Evolutionary conservation across 441 rosid genomes (phyloP).

Genomic region (Bruguiera hainesii): DNA sequence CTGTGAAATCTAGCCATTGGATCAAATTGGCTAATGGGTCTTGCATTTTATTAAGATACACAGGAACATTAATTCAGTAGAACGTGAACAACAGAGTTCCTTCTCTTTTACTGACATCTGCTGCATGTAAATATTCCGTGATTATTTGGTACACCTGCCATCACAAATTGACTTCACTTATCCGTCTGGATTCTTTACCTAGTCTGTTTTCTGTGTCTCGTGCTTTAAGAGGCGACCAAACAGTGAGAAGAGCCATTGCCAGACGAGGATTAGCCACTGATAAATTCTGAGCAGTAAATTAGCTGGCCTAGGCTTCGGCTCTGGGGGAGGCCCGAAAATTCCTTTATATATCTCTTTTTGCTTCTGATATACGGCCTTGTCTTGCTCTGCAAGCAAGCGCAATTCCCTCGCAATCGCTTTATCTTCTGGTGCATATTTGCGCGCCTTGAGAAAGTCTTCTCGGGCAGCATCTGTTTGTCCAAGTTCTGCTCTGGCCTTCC

Average conservation of each 20-base stretch:
- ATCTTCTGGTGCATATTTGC: constrained; percentile 78
- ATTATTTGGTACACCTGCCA: not conserved
- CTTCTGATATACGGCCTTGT: constrained; percentile 72
- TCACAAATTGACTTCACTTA: not conserved
- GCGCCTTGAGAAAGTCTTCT: constrained; percentile 80
- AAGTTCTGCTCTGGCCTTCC: constrained; percentile 85
- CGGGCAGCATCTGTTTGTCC: constrained; percentile 89
- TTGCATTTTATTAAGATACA: not conserved
- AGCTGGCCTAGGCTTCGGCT: constrained; percentile 34
- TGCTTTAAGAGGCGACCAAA: constrained; percentile 37
- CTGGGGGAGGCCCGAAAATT: constrained; percentile 65
- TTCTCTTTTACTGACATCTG: not conserved
- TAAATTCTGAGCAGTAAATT: constrained; percentile 19
- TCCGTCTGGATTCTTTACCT: constrained; percentile 4
- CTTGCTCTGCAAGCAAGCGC: constrained; percentile 74
- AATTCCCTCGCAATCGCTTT: constrained; percentile 74
- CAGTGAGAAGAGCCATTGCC: constrained; percentile 68
- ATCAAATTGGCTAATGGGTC: no score
- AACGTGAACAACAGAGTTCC: not conserved
- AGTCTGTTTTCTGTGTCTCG: constrained; percentile 46
- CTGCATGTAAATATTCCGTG: not conserved
- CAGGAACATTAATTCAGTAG: not conserved
- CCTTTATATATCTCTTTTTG: constrained; percentile 90
- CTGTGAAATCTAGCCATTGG: no score
- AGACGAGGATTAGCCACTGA: constrained; percentile 45